phyloP scores from a whole-genome alignment of 192 early-diverging fungal species.

The Mortierella claussenii region DNA sequence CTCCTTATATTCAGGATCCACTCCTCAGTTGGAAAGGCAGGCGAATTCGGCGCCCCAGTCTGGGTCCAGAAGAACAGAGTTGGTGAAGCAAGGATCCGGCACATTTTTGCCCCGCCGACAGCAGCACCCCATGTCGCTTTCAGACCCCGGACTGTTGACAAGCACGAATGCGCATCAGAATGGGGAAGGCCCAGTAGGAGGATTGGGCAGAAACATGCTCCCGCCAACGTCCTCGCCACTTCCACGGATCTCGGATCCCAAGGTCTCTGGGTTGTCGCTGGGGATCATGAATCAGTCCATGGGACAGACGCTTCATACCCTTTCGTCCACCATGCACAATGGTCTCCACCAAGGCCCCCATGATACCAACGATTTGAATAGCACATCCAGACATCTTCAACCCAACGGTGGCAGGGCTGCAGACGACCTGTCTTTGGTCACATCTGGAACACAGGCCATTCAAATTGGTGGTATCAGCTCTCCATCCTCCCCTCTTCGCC shows the following conservation, averaged over 20 bases:
- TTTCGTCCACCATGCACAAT: background rate
- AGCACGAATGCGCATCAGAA: no score
- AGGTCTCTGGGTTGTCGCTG: conserved; percentile 29
- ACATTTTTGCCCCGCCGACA: conserved; percentile 10
- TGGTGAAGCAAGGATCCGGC: conserved; percentile 35
- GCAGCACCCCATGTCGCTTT: conserved; percentile 27
- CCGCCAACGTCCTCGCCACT: conserved; percentile 9
- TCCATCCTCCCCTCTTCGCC: conserved; percentile 12
- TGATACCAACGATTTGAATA: background rate
- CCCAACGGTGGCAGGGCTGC: background rate
- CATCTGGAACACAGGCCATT: conserved; percentile 27
- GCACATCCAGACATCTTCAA: conserved; percentile 4
- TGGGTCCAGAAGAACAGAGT: conserved; percentile 7
- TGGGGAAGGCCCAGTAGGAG: background rate
- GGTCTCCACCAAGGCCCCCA: no score
- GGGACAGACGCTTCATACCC: conserved; percentile 12
- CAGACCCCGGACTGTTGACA: conserved; percentile 28
- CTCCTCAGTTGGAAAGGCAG: conserved; percentile 6
- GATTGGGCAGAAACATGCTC: conserved; percentile 3
- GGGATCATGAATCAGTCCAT: conserved; percentile 31
- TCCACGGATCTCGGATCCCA: conserved; percentile 9
- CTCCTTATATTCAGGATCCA: conserved; percentile 30
- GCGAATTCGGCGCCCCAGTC: conserved; percentile 8
- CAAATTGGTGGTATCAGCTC: conserved; percentile 3
- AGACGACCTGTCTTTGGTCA: conserved; percentile 28